Conservation (phyloP, 1,284 basidiomycete genomes). For the Ceratobasidium sp. region DNA sequence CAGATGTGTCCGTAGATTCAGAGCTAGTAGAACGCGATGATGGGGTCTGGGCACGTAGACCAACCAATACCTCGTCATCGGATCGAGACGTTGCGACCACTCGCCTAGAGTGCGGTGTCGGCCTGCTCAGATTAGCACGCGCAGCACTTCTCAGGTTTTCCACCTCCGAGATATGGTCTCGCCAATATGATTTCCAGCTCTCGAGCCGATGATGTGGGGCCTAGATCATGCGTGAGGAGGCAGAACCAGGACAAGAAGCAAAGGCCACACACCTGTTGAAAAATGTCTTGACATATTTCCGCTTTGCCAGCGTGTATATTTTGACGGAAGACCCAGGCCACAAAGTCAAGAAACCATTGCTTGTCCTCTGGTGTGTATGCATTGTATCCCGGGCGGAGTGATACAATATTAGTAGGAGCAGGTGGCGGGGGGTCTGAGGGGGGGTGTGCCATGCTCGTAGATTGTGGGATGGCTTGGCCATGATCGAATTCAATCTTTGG, state of each 20-base stretch:
- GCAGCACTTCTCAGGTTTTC: constrained; percentile 10
- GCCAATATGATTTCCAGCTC: constrained; percentile 36
- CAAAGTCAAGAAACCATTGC: constrained; percentile 30
- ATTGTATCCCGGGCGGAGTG: constrained; percentile 33
- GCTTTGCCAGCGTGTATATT: constrained; percentile 34
- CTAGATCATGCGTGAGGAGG: constrained; percentile 4
- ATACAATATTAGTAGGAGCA: constrained; percentile 22
- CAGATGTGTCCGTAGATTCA: constrained; percentile 8
- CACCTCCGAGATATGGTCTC: constrained; percentile 34
- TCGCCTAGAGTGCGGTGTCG: background rate
- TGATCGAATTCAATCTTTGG: constrained; percentile 2
- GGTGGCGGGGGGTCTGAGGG: constrained; percentile 30
- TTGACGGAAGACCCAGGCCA: constrained; percentile 34
- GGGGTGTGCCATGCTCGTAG: constrained; percentile 24
- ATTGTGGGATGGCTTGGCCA: background rate
- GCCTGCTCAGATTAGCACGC: constrained; percentile 2
- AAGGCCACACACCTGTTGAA: constrained; percentile 24
- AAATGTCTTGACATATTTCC: constrained; percentile 37
- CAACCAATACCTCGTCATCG: background rate
- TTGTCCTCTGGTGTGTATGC: constrained; percentile 23
- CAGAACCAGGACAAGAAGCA: background rate
- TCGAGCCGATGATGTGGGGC: constrained; percentile 34
- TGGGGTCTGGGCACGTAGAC: background rate
- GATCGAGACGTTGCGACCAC: background rate
- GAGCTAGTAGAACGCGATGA: background rate